Percentiles rank a stretch among this genome's conserved stretches.
These are phyloP conservation scores for Pleurozium schreberi DNA, from an alignment of 225 moss, liverwort and hornwort genomes.

Conservation along the genomic window DNA sequence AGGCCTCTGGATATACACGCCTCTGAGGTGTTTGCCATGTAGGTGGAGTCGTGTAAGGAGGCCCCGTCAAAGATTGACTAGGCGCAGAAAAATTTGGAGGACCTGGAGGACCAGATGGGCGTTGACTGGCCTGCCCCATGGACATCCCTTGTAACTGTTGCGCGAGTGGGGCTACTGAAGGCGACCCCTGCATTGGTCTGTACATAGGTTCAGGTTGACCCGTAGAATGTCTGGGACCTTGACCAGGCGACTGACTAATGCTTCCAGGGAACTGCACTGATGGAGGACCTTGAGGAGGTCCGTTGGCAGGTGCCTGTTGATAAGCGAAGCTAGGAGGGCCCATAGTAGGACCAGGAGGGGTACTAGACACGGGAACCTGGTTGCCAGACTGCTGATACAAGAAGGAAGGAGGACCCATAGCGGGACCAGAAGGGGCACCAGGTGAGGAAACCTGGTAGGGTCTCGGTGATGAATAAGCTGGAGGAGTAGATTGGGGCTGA, in stretches of 20 bases:
- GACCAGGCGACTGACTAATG: slow-evolving; percentile 23
- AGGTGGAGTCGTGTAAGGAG: slow-evolving; percentile 36
- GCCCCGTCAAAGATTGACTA: slow-evolving; percentile 16
- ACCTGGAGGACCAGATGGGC: slow-evolving; percentile 27
- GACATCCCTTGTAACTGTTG: slow-evolving; percentile 55
- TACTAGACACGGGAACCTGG: slow-evolving; percentile 19
- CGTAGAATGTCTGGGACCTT: slow-evolving; percentile 32
- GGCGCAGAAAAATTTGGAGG: slow-evolving; percentile 35
- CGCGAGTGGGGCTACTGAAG: slow-evolving; percentile 9
- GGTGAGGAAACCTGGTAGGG: slow-evolving; percentile 26
- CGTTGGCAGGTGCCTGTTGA: slow-evolving; percentile 30
- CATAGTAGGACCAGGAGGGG: slow-evolving; percentile 22
- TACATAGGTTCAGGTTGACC: slow-evolving; percentile 29
- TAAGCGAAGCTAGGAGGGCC: slow-evolving; percentile 28
- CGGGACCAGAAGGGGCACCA: slow-evolving; percentile 21
- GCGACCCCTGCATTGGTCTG: slow-evolving; percentile 27
- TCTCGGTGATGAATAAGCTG: slow-evolving; percentile 17
- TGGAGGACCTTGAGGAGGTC: slow-evolving; percentile 27
- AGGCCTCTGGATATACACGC: slow-evolving; percentile 71
- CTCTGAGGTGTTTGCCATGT: slow-evolving; percentile 68
- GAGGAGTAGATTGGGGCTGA: slow-evolving; percentile 19
- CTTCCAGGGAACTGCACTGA: slow-evolving; percentile 25
- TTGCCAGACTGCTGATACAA: slow-evolving; percentile 30
- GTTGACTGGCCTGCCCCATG: slow-evolving; percentile 18
- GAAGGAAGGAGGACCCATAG: slow-evolving; percentile 31